A percentile compares a stretch with the other conserved stretches of the same genome.
phyloP scores from a whole-genome alignment of 2,329 filamentous ascomycete species.

The Alternaria metachromatica region DNA sequence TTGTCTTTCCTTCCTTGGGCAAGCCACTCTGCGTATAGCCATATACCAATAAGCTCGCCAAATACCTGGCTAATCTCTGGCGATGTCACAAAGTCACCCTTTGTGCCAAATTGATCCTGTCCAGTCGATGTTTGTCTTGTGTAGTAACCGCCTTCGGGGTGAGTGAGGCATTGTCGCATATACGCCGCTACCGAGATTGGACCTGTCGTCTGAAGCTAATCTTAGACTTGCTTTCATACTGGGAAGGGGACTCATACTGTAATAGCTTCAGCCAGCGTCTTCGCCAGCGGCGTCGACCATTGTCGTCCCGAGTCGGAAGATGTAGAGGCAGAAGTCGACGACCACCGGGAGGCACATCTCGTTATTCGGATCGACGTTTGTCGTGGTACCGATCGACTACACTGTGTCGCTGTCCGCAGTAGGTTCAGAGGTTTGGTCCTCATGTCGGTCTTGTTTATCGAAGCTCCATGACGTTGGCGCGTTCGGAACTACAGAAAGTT shows the following conservation, averaged over 20 bases:
- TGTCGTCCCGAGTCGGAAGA: constrained; percentile 53
- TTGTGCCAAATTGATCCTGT: constrained; percentile 87
- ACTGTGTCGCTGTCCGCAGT: constrained; percentile 31
- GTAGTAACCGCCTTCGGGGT: constrained; percentile 91
- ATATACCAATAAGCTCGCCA: constrained; percentile 90
- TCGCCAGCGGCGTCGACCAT: constrained; percentile 93
- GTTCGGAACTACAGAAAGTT: constrained; percentile 33
- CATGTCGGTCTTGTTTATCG: constrained; percentile 36
- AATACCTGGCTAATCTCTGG: constrained; percentile 98
- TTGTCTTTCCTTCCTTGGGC: constrained; percentile 78
- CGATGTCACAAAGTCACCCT: constrained; percentile 95
- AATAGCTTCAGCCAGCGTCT: constrained; percentile 85
- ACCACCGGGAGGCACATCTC: constrained; percentile 48
- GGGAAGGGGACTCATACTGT: constrained; percentile 62
- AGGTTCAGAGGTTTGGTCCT: constrained; percentile 37
- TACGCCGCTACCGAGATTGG: constrained; percentile 91
- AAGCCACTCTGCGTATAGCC: constrained; percentile 97
- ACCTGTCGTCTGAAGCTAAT: constrained; percentile 72
- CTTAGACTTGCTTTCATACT: constrained; percentile 1
- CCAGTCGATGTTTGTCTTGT: constrained; percentile 71
- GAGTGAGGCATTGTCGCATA: constrained; percentile 98
- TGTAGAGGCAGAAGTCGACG: constrained; percentile 24
- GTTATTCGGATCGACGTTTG: constrained; percentile 6
- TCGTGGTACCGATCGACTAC: constrained; percentile 16
- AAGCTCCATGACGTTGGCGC: constrained; percentile 42